These are phyloP conservation scores for Puccinia coronata DNA, from an alignment of 1,284 basidiomycete species.

Conservation along the genomic window DNA sequence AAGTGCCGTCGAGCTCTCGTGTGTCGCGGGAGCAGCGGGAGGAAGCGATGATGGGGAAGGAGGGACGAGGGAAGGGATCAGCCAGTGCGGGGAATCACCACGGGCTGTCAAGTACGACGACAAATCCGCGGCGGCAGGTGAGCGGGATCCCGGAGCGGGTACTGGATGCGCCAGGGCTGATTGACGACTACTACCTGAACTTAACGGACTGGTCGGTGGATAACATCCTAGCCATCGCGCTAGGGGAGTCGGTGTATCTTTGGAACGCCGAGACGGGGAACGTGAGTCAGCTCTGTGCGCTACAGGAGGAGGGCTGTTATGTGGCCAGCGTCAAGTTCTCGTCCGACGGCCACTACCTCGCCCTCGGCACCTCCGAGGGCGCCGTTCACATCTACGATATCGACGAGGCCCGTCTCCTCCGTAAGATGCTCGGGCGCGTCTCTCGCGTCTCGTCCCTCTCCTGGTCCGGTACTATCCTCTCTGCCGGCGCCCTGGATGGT, in stretches of 20 bases:
- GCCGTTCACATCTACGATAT: constrained; percentile 96
- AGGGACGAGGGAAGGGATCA: constrained; percentile 53
- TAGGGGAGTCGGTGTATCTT: constrained; percentile 78
- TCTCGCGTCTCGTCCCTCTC: constrained; percentile 77
- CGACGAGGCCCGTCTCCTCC: constrained; percentile 73
- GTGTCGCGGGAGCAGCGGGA: constrained; percentile 56
- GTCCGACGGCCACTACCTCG: constrained; percentile 81
- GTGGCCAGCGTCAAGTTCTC: constrained; percentile 83
- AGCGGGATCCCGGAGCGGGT: constrained; percentile 83
- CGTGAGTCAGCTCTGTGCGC: constrained; percentile 68
- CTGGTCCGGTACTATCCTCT: constrained; percentile 82
- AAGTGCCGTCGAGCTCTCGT: constrained; percentile 55
- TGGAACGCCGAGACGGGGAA: constrained; percentile 90
- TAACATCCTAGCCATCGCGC: constrained; percentile 84
- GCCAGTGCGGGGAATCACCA: constrained; percentile 55
- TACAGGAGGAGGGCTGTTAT: constrained; percentile 61
- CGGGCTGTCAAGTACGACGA: constrained; percentile 61
- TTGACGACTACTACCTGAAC: constrained; percentile 97
- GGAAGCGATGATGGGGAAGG: constrained; percentile 57
- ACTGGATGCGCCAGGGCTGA: constrained; percentile 89
- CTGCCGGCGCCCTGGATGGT: constrained; percentile 85
- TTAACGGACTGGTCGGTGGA: constrained; percentile 82
- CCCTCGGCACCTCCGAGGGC: constrained; percentile 79
- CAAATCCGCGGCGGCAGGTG: constrained; percentile 72
- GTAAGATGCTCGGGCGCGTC: constrained; percentile 81